Percentiles rank a stretch among this genome's conserved stretches.
phyloP scores from a whole-genome alignment of 2,329 filamentous ascomycete species.

The Chrysosporium keratinophilum region DNA sequence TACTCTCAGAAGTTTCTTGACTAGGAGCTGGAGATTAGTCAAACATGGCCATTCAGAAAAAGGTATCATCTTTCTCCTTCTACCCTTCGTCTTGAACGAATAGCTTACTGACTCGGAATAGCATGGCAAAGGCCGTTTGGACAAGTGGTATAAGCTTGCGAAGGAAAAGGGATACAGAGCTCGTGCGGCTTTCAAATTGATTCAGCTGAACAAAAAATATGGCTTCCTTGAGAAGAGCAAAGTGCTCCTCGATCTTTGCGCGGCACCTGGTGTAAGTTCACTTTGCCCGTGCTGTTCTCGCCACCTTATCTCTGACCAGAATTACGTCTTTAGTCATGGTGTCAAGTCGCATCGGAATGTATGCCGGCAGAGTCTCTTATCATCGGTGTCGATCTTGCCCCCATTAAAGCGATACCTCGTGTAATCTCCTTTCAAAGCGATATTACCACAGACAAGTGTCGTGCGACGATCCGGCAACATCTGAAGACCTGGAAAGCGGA shows the following conservation, averaged over 20 bases:
- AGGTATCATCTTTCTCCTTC: constrained; percentile 38
- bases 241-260: constrained; percentile 93
- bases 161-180: constrained; percentile 98
- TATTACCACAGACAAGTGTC: constrained; percentile 94
- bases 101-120: constrained; percentile 20
- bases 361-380: constrained; percentile 89
- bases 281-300: not conserved
- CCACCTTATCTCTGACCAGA: constrained; percentile 21
- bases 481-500: constrained; percentile 95
- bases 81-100: constrained; percentile 1
- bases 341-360: constrained; percentile 87
- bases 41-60: constrained; percentile 92
- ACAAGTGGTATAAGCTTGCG: constrained; percentile 97
- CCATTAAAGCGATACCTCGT: constrained; percentile 90
- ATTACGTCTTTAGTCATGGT: constrained; percentile 59
- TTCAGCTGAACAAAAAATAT: constrained; percentile 99
- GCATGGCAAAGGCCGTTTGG: constrained; percentile 93
- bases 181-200: constrained; percentile 92
- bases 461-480: constrained; percentile 77
- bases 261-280: constrained; percentile 70
- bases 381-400: constrained; percentile 83
- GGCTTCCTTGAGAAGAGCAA: constrained; percentile 94
- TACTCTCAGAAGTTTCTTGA: not conserved
- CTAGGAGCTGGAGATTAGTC: not conserved
- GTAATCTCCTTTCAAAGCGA: constrained; percentile 95